phyloP scores from a whole-genome alignment of 495 filamentous ascomycete species.

The Mycothermus thermophilus region DNA sequence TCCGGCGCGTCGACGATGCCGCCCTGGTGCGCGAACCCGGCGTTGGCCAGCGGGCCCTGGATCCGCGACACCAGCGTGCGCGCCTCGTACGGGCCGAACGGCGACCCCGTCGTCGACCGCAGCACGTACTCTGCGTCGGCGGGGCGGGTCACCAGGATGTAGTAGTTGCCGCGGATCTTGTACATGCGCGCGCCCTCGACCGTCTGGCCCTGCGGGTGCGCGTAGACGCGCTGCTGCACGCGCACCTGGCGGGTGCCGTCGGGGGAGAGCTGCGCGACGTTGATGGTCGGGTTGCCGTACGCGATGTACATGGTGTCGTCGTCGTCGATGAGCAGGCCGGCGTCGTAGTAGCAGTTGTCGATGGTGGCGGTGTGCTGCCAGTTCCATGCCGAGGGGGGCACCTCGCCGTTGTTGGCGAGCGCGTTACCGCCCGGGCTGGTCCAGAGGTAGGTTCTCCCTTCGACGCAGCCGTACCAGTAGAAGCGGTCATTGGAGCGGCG shows the following conservation, averaged over 20 bases:
- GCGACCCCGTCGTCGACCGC: constrained; percentile 27
- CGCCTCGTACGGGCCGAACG: constrained; percentile 32
- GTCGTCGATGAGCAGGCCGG: constrained; percentile 42
- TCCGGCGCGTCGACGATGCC: constrained; percentile 39
- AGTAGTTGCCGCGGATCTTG: constrained; percentile 40
- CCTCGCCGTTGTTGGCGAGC: constrained; percentile 7
- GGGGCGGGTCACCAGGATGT: constrained; percentile 38
- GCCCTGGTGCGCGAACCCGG: constrained; percentile 40
- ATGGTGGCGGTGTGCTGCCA: constrained; percentile 26
- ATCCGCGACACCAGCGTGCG: constrained; percentile 25
- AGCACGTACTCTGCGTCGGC: constrained; percentile 34
- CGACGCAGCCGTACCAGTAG: constrained; percentile 46
- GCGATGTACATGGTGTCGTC: constrained; percentile 42
- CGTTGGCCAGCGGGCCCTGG: constrained; percentile 27
- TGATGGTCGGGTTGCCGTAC: constrained; percentile 37
- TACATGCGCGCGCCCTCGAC: constrained; percentile 47
- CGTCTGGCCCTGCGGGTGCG: constrained; percentile 18
- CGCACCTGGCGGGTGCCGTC: constrained; percentile 32
- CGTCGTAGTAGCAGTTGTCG: constrained; percentile 44
- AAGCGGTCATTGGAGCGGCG: constrained; percentile 30
- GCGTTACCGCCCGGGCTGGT: constrained; percentile 26
- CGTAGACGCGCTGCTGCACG: constrained; percentile 27
- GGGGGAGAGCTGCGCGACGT: constrained; percentile 34
- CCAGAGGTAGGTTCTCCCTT: constrained; percentile 35
- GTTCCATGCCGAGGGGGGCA: constrained; percentile 4